Conservation (phyloP, 352 stramenopile genomes). For the Pythium phragmiticola region DNA sequence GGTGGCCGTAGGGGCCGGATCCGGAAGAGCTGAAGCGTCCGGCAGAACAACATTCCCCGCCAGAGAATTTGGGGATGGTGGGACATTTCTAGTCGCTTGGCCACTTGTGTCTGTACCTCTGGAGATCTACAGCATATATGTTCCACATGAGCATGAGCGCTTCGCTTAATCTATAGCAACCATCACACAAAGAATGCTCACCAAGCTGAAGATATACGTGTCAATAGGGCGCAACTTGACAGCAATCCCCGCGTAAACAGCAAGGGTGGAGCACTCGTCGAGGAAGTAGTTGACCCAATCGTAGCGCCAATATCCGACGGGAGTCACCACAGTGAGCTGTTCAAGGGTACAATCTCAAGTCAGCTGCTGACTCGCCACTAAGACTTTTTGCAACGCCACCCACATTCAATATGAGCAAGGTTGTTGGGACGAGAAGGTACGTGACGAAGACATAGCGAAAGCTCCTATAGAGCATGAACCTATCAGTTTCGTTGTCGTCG, state of each 20-base stretch:
- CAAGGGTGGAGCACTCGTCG: slow-evolving; percentile 40
- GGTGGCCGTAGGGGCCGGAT: slow-evolving; percentile 4
- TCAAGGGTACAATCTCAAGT: too few species aligned
- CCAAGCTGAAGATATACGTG: slow-evolving; percentile 45
- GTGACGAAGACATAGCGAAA: slow-evolving; percentile 58
- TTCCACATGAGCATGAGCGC: neutral
- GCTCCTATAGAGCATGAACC: slow-evolving; percentile 29
- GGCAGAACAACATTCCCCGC: slow-evolving; percentile 17
- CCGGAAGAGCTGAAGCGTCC: slow-evolving; percentile 4
- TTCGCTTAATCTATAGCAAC: too few species aligned
- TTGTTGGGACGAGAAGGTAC: slow-evolving; percentile 58
- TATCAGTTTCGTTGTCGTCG: neutral
- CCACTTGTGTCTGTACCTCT: slow-evolving; percentile 26
- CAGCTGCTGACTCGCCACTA: too few species aligned
- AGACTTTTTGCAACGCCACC: neutral
- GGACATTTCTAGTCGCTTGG: neutral
- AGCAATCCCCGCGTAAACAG: slow-evolving; percentile 42
- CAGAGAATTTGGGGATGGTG: slow-evolving; percentile 5
- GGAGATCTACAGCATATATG: slow-evolving; percentile 23
- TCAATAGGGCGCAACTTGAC: slow-evolving; percentile 51
- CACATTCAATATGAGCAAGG: slow-evolving; percentile 57
- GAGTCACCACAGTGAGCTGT: slow-evolving; percentile 57
- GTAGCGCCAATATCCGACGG: slow-evolving; percentile 54
- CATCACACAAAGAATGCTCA: slow-evolving; percentile 17
- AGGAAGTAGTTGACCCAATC: slow-evolving; percentile 60